Evolutionary conservation across 768 basidiomycete genomes (phyloP), one percentile per base, ranked within the genome.

Genomic region (Gloeopeniophorella convolvens): DNA sequence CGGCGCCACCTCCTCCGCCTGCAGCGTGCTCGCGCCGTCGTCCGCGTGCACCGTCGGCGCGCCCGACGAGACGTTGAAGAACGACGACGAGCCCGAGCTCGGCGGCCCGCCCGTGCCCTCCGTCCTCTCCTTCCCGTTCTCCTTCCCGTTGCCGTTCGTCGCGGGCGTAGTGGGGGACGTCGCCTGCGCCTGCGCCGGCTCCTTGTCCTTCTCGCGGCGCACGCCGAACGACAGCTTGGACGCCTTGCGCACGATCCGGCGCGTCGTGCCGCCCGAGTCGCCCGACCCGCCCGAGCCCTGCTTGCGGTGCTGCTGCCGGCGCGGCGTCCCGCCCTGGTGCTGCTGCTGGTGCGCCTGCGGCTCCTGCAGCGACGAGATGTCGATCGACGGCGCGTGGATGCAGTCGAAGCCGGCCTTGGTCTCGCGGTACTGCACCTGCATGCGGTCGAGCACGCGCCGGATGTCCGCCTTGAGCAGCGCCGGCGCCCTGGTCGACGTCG

Each of bases 391-490:
- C 26, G 89, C 68, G 65, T 99, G 92, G 20, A 95, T 88, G 69
- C 96, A 99, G 65, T 99, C 95, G 65, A 91, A 98, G 2, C 95
- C 96, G 50, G 81, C 74, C 68, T 84, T 89, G 58, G 80, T 91
- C 65, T 92, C 88, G 33, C 91, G 79, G 64, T 96, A 92, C 66
- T 92, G 90, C 27, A 99, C 87, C 56, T 94, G 92, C 82, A 98
- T 91, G 40, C 94, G 80, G 60, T 94, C 89, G 32, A 98, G 76
- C 1, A 96, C 94, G 11, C 79, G 78, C 42, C 78, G 75, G 56
- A 99, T 85, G 66, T 98, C 95, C 50, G 75, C 69, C 66, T 90
- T 88, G 68, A 98, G 83, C 8, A 79, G 73, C 12, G 77, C 68
- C 4, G 91, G 87, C 5, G 89, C 63, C 62, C 95, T 97, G 4